Evolutionary conservation across 805 yeast species (phyloP).

Genomic region (Candida hispaniensis): DNA sequence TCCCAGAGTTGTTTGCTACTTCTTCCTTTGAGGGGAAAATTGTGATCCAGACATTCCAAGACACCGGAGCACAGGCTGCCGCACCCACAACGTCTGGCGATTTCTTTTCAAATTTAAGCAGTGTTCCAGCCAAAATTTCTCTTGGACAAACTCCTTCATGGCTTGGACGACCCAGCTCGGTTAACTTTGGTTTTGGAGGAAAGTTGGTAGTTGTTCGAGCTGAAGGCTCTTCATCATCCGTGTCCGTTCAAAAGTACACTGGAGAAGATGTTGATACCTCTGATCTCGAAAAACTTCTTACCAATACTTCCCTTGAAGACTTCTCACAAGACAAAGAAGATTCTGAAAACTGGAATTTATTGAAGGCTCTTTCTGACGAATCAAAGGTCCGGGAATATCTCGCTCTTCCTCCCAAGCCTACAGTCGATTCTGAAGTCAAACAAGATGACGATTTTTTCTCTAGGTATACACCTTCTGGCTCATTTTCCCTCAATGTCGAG

Average conservation of each 20-base stretch:
- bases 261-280: constrained; percentile 29
- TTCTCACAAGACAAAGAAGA: constrained; percentile 13
- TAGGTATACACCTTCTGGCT: constrained; percentile 26
- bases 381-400: constrained; percentile 5
- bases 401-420: constrained; percentile 14
- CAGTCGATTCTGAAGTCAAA: constrained; percentile 18
- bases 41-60: constrained; percentile 76
- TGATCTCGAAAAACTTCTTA: constrained; percentile 46
- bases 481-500: constrained; percentile 25
- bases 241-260: constrained; percentile 37
- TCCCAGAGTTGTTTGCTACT: constrained; percentile 67
- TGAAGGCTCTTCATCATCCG: constrained; percentile 33
- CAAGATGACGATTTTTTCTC: constrained; percentile 27
- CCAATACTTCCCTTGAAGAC: constrained; percentile 36
- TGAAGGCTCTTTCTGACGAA: constrained; percentile 15
- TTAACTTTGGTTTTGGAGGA: constrained; percentile 89
- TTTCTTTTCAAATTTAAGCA: constrained; percentile 68
- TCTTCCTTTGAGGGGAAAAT: constrained; percentile 74
- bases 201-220: constrained; percentile 52
- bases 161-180: constrained; percentile 66
- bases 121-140: constrained; percentile 39
- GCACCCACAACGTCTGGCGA: constrained; percentile 42
- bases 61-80: constrained; percentile 37
- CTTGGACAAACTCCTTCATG: constrained; percentile 80
- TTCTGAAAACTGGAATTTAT: constrained; percentile 14